Evolutionary conservation across 352 stramenopile genomes (phyloP), one percentile per base, ranked within the genome.

Genomic region (Globisporangium lucens): DNA sequence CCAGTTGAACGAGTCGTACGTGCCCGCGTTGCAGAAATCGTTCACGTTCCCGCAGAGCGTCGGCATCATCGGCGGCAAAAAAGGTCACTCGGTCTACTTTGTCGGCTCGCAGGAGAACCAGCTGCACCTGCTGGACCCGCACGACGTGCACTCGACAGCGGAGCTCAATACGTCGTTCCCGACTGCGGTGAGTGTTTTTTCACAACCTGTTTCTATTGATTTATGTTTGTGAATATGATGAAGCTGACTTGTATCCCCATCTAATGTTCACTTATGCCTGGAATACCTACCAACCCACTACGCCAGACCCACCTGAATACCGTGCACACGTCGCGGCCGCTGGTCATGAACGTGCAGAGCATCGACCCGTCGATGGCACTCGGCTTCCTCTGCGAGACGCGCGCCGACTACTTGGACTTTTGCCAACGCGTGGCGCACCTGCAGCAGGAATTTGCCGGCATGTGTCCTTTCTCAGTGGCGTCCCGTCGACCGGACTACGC

Each of bases 71-170:
- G 96, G 96, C 47, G 96, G 96, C 63, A 97, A 96, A 67, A 97
- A 96, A 43, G 82, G 93, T 8, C 93, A 98, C 76, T 98, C 96
- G 12, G 87, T 98, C 56, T 99, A 98, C 78, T 99, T 98, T 85
- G 97, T 98, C 43, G 95, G 93, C 35, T 83, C 91, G 6, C 86
- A 97, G 67, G 82, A 88, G 5, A 78, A 92, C 65, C 83, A 87
- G 30, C 68, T 97, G 52, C 85, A 92, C 63, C 71, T 95, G 17
- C 70, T 97, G 17, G 90, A 97, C 63, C 90, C 91, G 38, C 92
- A 97, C 61, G 78, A 88, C 36, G 83, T 90, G n/a, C 80, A 91
- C 36, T 77, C 75, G 13, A 79, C 77, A 5, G 74, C 72, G n/a
- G 87, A 85, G 78, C 75, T 89, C 67, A 97, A 82, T 70, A 74